Evolutionary conservation across 768 basidiomycete species (phyloP), one percentile per base, ranked within the genome.

Genomic region (Podaxis mareebaensis): DNA sequence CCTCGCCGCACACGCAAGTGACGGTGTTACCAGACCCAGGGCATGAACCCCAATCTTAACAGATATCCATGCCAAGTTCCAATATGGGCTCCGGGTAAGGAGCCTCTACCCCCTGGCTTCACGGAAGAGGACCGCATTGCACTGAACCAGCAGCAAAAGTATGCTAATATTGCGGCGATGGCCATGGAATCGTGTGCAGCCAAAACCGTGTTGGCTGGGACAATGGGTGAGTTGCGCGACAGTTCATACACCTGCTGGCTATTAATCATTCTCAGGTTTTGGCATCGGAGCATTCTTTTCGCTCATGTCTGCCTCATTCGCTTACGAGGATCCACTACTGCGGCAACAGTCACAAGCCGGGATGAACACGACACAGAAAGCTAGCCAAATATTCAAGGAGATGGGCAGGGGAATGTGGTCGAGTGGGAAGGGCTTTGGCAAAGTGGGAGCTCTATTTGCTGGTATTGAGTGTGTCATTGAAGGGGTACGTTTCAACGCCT

Each of bases 391-490:
- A 39, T 91, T 97, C 74, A 92, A 87, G 72, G 96, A 98, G 64
- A 98, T 97, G 93, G 96, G 96, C 1, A 86, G 83, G 67, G 90
- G 89, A 38, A 96, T 98, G 94, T 94, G 87, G 87, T 80, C 82
- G 30, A 91, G 83, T 54, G 96, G 96, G 20, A 95, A 91, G 74
- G 91, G 94, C 0, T 98, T 98, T 70, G 95, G 88, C 0, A 96
- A 95, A 79, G 93, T 99, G 52, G 96, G 95, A 17, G 93, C 93
- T 12, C 71, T 99, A 49, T 99, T 93, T 73, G 90, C 95, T n/a
- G 95, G 96, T 28, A 87, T 93, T 7, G 96, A 99, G 77, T 99
- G 96, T 69, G 89, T 94, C 61, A 90, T 98, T 60, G 96, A 99
- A 78, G 92, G 89, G 67, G 96, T 92, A 75, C 72, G 95, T 87